phyloP scores from a whole-genome alignment of 2,329 filamentous ascomycete genomes.

The Cladosporium sp. region DNA sequence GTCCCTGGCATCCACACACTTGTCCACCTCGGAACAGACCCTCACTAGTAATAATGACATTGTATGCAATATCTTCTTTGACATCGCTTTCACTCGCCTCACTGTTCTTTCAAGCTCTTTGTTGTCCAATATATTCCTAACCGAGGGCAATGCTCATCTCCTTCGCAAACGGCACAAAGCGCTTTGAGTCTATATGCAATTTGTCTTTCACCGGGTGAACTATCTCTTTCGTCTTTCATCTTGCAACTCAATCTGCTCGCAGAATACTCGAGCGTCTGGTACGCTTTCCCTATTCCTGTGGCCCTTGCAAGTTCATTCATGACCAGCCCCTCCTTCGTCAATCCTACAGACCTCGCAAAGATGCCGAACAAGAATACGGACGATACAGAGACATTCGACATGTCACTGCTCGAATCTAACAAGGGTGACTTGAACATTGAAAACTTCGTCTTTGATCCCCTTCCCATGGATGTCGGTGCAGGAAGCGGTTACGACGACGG shows the following conservation, averaged over 20 bases:
- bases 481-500: neutral
- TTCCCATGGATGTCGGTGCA: neutral
- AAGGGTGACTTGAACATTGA: neutral
- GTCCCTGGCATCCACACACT: too few species aligned
- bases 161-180: neutral
- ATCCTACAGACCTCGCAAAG: neutral
- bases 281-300: conserved; percentile 1
- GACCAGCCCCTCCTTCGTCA: neutral
- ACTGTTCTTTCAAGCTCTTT: neutral
- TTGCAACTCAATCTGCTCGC: neutral
- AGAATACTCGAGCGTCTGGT: conserved; percentile 5
- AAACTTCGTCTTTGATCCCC: neutral
- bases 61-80: neutral
- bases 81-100: neutral
- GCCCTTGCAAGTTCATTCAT: neutral
- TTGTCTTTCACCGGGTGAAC: neutral
- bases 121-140: neutral
- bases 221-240: neutral
- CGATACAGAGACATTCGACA: neutral
- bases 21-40: too few species aligned
- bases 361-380: neutral
- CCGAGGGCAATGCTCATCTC: neutral
- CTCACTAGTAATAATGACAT: neutral
- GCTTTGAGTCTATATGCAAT: neutral
- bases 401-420: neutral